These are phyloP conservation scores for Lichtheimia ramosa DNA, from an alignment of 371 early-diverging fungal species.

Conservation along the genomic window DNA sequence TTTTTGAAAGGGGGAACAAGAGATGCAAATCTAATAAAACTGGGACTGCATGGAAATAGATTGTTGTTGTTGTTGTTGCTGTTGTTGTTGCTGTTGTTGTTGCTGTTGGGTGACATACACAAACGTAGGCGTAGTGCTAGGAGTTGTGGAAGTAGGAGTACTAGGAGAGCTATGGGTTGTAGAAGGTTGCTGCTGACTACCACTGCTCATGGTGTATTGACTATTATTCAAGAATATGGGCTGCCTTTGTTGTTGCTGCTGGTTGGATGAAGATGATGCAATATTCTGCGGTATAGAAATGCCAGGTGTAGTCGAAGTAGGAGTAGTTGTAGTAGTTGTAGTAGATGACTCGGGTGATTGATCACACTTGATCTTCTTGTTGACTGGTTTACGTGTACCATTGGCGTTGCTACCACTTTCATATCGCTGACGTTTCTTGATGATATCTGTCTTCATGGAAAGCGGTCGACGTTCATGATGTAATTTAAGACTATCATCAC, in stretches of 20 bases:
- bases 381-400: constrained; percentile 7
- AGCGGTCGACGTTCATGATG: constrained; percentile 80
- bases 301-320: constrained; percentile 7
- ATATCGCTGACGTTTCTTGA: constrained; percentile 76
- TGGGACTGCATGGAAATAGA: neutral
- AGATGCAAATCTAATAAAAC: constrained; percentile 8
- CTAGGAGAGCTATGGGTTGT: neutral
- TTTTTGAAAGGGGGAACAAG: neutral
- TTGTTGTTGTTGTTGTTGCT: constrained; percentile 4
- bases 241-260: constrained; percentile 1
- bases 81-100: constrained; percentile 6
- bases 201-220: constrained; percentile 3
- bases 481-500: constrained; percentile 57
- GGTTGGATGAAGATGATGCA: constrained; percentile 1
- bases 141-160: neutral
- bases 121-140: constrained; percentile 2
- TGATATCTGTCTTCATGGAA: constrained; percentile 74
- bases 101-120: constrained; percentile 12
- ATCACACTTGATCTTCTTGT: constrained; percentile 17
- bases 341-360: constrained; percentile 12
- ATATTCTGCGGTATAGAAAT: too few species aligned
- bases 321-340: neutral
- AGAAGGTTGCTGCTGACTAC: neutral
- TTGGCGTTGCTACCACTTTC: constrained; percentile 39
- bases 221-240: constrained; percentile 6